Evolutionary conservation across 768 basidiomycete species (phyloP).

Genomic region (Thelephora ganbajun): DNA sequence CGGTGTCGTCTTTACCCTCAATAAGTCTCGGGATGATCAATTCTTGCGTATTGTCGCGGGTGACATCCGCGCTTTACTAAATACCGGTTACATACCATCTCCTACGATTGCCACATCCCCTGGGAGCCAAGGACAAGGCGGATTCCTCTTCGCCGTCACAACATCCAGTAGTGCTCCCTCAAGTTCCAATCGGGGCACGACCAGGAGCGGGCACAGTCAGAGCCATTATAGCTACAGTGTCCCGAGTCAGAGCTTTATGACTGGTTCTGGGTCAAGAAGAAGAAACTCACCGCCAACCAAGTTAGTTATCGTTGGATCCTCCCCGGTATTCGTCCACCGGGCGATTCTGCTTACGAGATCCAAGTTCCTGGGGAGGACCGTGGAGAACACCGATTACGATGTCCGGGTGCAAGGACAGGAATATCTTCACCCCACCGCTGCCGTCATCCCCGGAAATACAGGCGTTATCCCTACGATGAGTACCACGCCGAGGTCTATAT

Average conservation of each 20-base stretch:
- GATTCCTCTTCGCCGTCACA: conserved; percentile 40
- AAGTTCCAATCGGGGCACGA: no score
- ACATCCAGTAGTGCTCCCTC: conserved; percentile 23
- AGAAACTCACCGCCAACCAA: conserved; percentile 8
- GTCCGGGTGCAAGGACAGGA: conserved; percentile 16
- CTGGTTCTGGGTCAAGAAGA: no score
- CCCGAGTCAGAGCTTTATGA: no score
- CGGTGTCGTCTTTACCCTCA: conserved; percentile 46
- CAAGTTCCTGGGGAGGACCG: conserved; percentile 50
- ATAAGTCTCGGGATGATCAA: conserved; percentile 38
- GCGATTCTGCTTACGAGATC: conserved; percentile 49
- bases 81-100: conserved; percentile 1
- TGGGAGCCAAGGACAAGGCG: not conserved
- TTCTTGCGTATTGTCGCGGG: conserved; percentile 45
- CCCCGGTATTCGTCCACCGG: conserved; percentile 43
- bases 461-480: no score
- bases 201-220: conserved; percentile 4
- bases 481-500: not conserved
- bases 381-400: conserved; percentile 25
- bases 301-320: conserved; percentile 46
- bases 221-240: conserved; percentile 4
- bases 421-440: not conserved
- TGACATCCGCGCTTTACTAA: conserved; percentile 26
- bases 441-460: not conserved
- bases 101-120: not conserved